These are phyloP conservation scores for Adansonia rubrostipa DNA, from an alignment of 441 rosid genomes.

Conservation along the genomic window DNA sequence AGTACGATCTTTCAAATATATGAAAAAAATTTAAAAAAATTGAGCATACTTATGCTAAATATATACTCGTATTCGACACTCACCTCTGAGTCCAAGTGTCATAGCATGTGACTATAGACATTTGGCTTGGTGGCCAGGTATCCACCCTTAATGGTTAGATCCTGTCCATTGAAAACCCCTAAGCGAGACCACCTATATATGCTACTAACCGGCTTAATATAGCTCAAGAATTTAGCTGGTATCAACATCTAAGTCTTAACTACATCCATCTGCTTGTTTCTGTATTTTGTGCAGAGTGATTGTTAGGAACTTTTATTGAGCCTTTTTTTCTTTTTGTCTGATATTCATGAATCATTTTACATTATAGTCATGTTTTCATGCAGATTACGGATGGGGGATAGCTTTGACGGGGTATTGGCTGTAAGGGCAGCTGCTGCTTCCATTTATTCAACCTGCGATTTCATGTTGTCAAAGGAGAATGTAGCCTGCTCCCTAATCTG, in stretches of 20 bases:
- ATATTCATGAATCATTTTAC: conserved; percentile 3
- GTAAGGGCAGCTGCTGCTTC: conserved; percentile 97
- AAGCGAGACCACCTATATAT: neutral
- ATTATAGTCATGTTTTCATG: conserved; percentile 21
- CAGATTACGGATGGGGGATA: conserved; percentile 56
- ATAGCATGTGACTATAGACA: neutral
- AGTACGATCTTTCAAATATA: too few relatives aligned
- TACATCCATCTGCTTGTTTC: neutral
- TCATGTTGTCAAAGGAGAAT: conserved; percentile 70
- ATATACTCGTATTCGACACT: too few relatives aligned
- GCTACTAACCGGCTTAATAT: neutral
- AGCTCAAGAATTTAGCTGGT: neutral
- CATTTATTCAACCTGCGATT: conserved; percentile 82
- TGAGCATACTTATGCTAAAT: too few relatives aligned
- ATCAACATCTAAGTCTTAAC: neutral
- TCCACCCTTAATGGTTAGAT: neutral
- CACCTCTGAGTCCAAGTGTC: too few relatives aligned
- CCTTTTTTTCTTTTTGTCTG: neutral
- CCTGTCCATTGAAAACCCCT: neutral
- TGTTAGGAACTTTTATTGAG: neutral
- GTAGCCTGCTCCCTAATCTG: conserved; percentile 50
- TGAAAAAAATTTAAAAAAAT: too few relatives aligned
- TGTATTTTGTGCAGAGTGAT: neutral
- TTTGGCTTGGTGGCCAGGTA: neutral
- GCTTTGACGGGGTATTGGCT: conserved; percentile 60